phyloP scores from a whole-genome alignment of 2,329 filamentous ascomycete species.

The Diaporthe eres region DNA sequence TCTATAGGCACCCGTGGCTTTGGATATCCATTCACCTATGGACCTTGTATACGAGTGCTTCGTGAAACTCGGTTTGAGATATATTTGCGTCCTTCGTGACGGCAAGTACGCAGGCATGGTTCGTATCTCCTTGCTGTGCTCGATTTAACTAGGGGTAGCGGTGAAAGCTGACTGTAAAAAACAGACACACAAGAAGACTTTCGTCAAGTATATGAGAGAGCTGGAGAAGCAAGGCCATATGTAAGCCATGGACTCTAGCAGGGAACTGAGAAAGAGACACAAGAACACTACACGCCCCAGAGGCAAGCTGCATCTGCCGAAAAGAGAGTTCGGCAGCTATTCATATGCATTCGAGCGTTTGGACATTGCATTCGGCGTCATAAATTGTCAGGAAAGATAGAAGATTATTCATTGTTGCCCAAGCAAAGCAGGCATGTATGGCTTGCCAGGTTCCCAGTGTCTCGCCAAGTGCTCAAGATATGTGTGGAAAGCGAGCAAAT shows the following conservation, averaged over 20 bases:
- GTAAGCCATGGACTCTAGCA: background rate
- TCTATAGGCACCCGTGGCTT: constrained; percentile 80
- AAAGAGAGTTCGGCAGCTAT: constrained; percentile 9
- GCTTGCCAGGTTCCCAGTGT: too few relatives aligned
- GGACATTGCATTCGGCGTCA: constrained; percentile 7
- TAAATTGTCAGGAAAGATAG: background rate
- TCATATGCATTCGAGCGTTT: constrained; percentile 10
- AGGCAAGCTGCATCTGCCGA: constrained; percentile 25
- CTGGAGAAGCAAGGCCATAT: constrained; percentile 69
- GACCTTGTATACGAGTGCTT: constrained; percentile 98
- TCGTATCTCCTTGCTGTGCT: constrained; percentile 53
- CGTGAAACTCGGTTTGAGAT: constrained; percentile 91
- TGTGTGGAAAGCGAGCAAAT: too few relatives aligned
- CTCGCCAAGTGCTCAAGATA: too few relatives aligned
- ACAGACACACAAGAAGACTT: constrained; percentile 93
- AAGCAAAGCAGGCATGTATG: background rate
- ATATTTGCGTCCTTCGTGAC: constrained; percentile 89
- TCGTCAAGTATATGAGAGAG: constrained; percentile 94
- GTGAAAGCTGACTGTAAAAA: constrained; percentile 40
- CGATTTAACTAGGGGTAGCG: background rate
- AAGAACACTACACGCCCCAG: constrained; percentile 14
- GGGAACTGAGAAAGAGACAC: background rate
- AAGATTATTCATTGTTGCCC: background rate
- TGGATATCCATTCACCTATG: constrained; percentile 92
- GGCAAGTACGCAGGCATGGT: constrained; percentile 92